Evolutionary conservation across 1,284 basidiomycete genomes (phyloP).

Genomic region (Apiotrichum veenhuisii): DNA sequence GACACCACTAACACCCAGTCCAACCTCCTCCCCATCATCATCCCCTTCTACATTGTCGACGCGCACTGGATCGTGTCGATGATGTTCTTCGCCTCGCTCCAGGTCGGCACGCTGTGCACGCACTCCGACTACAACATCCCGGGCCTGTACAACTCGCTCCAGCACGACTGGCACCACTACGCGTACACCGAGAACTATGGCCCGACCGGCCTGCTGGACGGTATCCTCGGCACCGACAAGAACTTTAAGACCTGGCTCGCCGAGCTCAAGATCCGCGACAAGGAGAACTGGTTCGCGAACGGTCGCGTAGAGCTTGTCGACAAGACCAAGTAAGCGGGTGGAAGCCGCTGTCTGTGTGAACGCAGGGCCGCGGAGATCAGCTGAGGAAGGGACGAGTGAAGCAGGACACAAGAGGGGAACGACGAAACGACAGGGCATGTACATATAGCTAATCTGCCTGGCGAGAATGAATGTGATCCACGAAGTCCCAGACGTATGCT

Average conservation of each 20-base stretch:
- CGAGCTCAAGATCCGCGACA: constrained; percentile 20
- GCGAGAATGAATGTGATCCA: too few species aligned
- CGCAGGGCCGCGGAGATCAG: background rate
- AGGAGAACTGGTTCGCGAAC: constrained; percentile 2
- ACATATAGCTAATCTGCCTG: too few species aligned
- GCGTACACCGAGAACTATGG: constrained; percentile 21
- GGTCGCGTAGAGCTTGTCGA: constrained; percentile 9
- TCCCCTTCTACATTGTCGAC: constrained; percentile 8
- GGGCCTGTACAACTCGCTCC: constrained; percentile 16
- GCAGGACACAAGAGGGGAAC: too few species aligned
- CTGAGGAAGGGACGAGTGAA: background rate
- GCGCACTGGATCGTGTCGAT: constrained; percentile 18
- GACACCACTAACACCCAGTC: constrained; percentile 4
- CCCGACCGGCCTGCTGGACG: constrained; percentile 17
- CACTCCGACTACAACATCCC: constrained; percentile 24
- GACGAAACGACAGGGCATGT: too few species aligned
- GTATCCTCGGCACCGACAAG: constrained; percentile 13
- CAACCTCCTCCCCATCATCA: constrained; percentile 19
- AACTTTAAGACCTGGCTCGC: constrained; percentile 13
- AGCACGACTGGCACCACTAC: constrained; percentile 26
- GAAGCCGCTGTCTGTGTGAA: too few species aligned
- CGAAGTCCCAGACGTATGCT: too few species aligned
- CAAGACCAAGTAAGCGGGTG: constrained; percentile 8
- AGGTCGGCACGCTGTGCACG: constrained; percentile 17
- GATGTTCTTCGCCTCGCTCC: constrained; percentile 18